Base-by-base conservation (phyloP, 768 basidiomycete genomes). In the Amanita rubescens region DNA sequence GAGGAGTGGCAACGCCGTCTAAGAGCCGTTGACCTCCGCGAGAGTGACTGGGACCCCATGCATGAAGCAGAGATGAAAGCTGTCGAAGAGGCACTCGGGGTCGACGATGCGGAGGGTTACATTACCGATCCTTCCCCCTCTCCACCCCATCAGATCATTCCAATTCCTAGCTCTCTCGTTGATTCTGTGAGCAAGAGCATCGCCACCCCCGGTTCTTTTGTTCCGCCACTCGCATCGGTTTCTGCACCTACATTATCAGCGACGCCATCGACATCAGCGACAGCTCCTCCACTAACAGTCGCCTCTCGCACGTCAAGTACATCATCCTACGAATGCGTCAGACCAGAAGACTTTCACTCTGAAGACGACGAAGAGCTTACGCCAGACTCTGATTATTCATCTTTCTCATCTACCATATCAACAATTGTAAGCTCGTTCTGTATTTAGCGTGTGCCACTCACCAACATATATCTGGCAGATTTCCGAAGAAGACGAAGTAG, bases 1-100 rank as follows among this genome's bases (percentile, higher is more conserved):
- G 62, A 63, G 39, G 71, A 75, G 57, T 78, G 78, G 78, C 69
- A 74, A 42, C 55, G 59, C 14, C 59, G 68, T 51, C 63, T 78
- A 37, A 43, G 57, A 9, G 55, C 57, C 8, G 68, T 65, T 8
- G 64, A 69, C 15, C 67, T 78, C 50, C 57, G 59, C 41, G 67
- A 68, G 57, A 72, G 75, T 39, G 70, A 75, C 56, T 79, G 77
- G 78, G 69, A 66, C 2, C 65, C 69, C 44, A 75, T 77, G 59
- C 68, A 72, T 4, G 56, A 59, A 5, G 65, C 61, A 17, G 77
- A 77, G 52, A 65, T 63, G 43, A 58, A 59, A 17, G 65, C 65
- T 10, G 69, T 74, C 27, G 66, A 65, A 33, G 62, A 62, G 34
- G 62, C 69, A 1, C 63, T 78, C n/a, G 73, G 73, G 4, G 71